Evolutionary conservation across 2,329 filamentous ascomycete genomes (phyloP), one percentile per base, ranked within the genome.

Genomic region (Clarireedia monteithiana): DNA sequence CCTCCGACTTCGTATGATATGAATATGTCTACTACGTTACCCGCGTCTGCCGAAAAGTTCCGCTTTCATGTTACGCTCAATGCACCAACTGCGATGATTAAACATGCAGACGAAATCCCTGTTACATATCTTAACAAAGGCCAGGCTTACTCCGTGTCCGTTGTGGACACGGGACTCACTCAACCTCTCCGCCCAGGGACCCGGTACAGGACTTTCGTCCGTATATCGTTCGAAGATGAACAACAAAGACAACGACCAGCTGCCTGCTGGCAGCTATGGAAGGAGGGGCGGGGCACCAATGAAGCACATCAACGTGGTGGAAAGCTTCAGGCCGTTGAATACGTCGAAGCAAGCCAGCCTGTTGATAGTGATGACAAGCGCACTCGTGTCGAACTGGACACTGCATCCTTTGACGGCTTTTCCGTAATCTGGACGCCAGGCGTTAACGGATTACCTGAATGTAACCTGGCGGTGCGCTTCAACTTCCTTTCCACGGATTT

Each of bases 401-500:
- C 75, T 2, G 85, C 89, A 3, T 95, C 91, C 0, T 96, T 96
- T 62, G 92, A 97, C 68, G 91, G 92, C 0, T 97, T 97, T 69
- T 92, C 86, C 6, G 89, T 97, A 4, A 82, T 85, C 5, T 97
- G 92, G 92, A 88, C 85, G 0, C 86, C 90, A 0, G 86, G 84
- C 4, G 72, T 80, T 44, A 85, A 84, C 49, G 84, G 85, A 0
- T 72, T 75, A 0, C 76, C 86, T 3, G 91, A 96, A 65, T 94
- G 91, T 70, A 88, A 84, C 49, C 83, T 99, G 55, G 88, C 91
- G 7, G 89, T 97, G 12, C 88, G 94, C 47, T 99, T 97, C 78
- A 99, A 99, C 73, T 99, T 99, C 68, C 77, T 99, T 0, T 99
- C 94, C 0, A 99, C 94, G 7, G 94, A 99, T 69, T 99, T 97